Conservation (phyloP, 2,329 filamentous ascomycete genomes). For the Aspergillus luchuensis region DNA sequence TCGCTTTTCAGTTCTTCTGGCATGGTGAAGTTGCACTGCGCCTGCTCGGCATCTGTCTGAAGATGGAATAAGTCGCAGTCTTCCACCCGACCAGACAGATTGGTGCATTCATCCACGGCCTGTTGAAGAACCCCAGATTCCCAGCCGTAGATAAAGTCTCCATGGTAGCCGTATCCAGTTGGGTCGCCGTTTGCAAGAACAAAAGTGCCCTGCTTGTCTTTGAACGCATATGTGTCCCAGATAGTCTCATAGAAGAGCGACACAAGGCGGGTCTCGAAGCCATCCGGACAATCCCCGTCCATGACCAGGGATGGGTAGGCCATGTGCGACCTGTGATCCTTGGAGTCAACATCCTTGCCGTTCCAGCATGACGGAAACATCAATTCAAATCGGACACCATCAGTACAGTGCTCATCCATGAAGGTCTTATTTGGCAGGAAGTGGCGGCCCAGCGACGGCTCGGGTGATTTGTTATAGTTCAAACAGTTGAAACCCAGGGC, state of each 20-base stretch:
- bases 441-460: constrained; percentile 79
- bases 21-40: constrained; percentile 63
- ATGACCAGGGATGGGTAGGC: constrained; percentile 78
- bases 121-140: constrained; percentile 66
- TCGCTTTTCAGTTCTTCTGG: constrained; percentile 61
- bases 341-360: constrained; percentile 61
- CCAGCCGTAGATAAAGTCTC: constrained; percentile 81
- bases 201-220: constrained; percentile 66
- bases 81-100: constrained; percentile 64
- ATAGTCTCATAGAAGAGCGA: constrained; percentile 86
- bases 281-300: constrained; percentile 72
- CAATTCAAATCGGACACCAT: constrained; percentile 79
- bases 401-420: constrained; percentile 76
- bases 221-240: constrained; percentile 71
- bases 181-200: constrained; percentile 77
- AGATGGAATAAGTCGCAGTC: constrained; percentile 72
- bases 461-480: constrained; percentile 68
- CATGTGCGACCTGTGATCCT: constrained; percentile 65
- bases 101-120: constrained; percentile 76
- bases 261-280: constrained; percentile 67
- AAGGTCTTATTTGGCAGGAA: constrained; percentile 76
- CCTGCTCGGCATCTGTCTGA: constrained; percentile 58
- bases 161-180: constrained; percentile 74
- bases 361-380: constrained; percentile 93
- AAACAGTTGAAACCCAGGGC: constrained; percentile 94